Conservation (phyloP, 2,329 filamentous ascomycete genomes). For the Talaromyces sp. region DNA sequence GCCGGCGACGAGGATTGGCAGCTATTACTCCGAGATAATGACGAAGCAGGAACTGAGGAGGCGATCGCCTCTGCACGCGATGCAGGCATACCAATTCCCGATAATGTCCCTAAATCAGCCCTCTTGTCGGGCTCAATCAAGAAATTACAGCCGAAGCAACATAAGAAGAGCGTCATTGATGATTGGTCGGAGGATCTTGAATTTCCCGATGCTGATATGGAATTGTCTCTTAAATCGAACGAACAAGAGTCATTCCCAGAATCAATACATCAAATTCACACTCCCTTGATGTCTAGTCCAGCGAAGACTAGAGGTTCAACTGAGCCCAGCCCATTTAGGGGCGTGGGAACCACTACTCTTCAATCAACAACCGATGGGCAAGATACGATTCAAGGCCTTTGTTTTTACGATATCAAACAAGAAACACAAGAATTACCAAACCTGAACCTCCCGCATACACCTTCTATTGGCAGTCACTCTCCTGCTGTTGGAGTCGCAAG, state of each 20-base stretch:
- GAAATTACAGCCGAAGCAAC: slow-evolving; percentile 71
- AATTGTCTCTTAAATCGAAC: slow-evolving; percentile 62
- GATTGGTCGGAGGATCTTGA: slow-evolving; percentile 80
- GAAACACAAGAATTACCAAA: slow-evolving; percentile 6
- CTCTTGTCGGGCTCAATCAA: slow-evolving; percentile 91
- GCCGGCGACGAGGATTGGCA: slow-evolving; percentile 84
- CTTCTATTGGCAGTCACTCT: slow-evolving; percentile 1
- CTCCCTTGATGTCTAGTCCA: slow-evolving; percentile 43
- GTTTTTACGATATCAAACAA: slow-evolving; percentile 3
- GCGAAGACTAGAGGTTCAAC: slow-evolving; percentile 30
- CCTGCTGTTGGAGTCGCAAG: not conserved
- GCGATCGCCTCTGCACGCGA: slow-evolving; percentile 83
- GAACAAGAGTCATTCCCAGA: slow-evolving; percentile 64
- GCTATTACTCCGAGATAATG: slow-evolving; percentile 76
- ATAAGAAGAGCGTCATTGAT: slow-evolving; percentile 69
- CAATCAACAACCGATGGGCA: not conserved
- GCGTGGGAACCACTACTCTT: not conserved
- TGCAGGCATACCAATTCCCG: slow-evolving; percentile 86
- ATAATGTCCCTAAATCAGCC: slow-evolving; percentile 81
- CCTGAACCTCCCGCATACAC: not conserved
- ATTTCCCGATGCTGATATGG: slow-evolving; percentile 55
- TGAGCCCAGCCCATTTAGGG: not conserved
- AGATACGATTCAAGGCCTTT: not conserved
- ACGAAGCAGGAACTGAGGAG: slow-evolving; percentile 76
- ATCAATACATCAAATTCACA: slow-evolving; percentile 61